These are phyloP conservation scores for Oenanthe sinensis DNA, from an alignment of 129 eudicot genomes.

Conservation along the genomic window DNA sequence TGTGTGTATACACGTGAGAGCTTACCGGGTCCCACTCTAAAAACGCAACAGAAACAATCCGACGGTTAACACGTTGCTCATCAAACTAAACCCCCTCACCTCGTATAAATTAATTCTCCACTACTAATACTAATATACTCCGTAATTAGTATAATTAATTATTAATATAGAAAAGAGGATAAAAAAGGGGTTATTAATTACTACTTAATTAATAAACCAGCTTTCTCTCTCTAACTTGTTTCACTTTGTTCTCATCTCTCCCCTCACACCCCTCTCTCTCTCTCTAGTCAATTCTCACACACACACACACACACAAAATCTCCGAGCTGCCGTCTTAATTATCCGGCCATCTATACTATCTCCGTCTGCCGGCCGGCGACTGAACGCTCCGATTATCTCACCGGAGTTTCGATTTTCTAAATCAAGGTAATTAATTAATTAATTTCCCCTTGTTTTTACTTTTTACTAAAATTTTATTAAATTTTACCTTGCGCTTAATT, in stretches of 20 bases:
- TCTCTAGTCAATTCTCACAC: constrained; percentile 1
- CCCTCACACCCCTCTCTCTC: neutral
- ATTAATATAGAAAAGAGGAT: neutral
- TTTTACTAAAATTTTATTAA: constrained; percentile 4
- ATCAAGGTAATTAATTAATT: constrained; percentile 16
- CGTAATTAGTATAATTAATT: too few relatives aligned
- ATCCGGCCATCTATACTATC: too few relatives aligned
- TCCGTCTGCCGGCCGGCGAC: constrained; percentile 11
- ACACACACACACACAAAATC: neutral
- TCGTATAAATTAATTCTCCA: too few relatives aligned
- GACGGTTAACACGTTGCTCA: neutral
- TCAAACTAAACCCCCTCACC: neutral
- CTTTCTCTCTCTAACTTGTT: neutral
- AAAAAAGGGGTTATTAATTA: neutral
- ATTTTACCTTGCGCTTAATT: constrained; percentile 10
- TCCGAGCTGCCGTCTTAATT: neutral
- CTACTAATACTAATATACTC: too few relatives aligned
- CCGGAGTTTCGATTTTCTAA: constrained; percentile 10
- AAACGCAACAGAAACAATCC: neutral
- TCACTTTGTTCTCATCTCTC: constrained; percentile 1
- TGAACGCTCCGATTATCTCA: constrained; percentile 21
- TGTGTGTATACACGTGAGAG: neutral
- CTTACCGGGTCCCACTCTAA: neutral
- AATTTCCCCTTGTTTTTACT: neutral
- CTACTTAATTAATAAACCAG: neutral